A percentile compares a stretch with the other conserved stretches of the same genome.
phyloP scores from a whole-genome alignment of 805 yeast species.

The Pichia kluyveri region DNA sequence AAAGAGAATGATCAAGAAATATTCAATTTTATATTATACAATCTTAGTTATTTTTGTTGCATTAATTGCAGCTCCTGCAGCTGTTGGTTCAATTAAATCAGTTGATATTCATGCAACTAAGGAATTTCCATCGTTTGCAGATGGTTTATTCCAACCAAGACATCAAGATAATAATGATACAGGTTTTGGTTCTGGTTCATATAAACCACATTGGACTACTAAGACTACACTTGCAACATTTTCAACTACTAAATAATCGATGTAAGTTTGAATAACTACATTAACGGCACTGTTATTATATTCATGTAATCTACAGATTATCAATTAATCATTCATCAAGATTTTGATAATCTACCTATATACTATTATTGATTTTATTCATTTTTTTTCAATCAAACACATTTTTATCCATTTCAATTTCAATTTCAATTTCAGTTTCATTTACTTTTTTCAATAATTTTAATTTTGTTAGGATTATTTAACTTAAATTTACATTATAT shows the following conservation, averaged over 20 bases:
- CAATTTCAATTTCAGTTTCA: too few relatives aligned
- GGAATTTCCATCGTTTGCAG: slow-evolving; percentile 26
- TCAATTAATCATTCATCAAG: background rate
- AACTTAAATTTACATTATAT: too few relatives aligned
- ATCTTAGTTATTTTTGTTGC: slow-evolving; percentile 63
- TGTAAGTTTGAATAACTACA: background rate
- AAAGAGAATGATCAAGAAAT: slow-evolving; percentile 94
- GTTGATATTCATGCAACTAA: slow-evolving; percentile 31
- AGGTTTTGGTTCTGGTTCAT: slow-evolving; percentile 35
- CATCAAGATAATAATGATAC: slow-evolving; percentile 78
- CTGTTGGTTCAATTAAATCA: slow-evolving; percentile 40
- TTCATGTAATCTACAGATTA: background rate
- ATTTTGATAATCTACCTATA: background rate
- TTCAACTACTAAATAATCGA: slow-evolving; percentile 34
- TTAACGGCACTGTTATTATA: background rate
- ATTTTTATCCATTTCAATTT: too few relatives aligned
- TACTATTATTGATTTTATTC: background rate
- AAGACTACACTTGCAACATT: slow-evolving; percentile 35
- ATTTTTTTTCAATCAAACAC: background rate
- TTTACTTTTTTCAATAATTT: too few relatives aligned
- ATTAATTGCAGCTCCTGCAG: slow-evolving; percentile 89
- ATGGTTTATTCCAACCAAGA: slow-evolving; percentile 88
- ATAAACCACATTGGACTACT: slow-evolving; percentile 38
- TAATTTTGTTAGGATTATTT: too few relatives aligned
- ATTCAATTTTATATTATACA: slow-evolving; percentile 70